A percentile compares a stretch with the other conserved stretches of the same genome.
Evolutionary conservation across 1,139 yeast species (phyloP).

Genomic region (Nakaseomyces uthaithaninus): DNA sequence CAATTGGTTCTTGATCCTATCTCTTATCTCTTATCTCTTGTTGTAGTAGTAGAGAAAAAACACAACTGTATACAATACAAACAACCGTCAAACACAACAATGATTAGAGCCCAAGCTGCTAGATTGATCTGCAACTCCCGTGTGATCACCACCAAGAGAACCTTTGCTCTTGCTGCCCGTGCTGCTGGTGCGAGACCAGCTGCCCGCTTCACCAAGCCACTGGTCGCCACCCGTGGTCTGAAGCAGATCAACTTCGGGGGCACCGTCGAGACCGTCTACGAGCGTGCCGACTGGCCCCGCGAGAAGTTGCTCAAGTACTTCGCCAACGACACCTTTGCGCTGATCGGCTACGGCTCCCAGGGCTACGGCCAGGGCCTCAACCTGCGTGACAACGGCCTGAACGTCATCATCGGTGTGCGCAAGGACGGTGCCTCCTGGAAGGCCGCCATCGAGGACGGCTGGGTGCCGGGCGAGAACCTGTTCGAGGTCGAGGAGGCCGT

Average conservation of each 20-base stretch:
- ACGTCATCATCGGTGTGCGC: conserved; percentile 97
- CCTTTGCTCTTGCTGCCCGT: conserved; percentile 41
- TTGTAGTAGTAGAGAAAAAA: too few relatives aligned
- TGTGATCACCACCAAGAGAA: conserved; percentile 50
- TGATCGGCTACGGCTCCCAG: conserved; percentile 99
- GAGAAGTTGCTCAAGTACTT: conserved; percentile 93
- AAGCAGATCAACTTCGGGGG: conserved; percentile 97
- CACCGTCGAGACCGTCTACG: conserved; percentile 89
- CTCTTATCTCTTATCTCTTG: too few relatives aligned
- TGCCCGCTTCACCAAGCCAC: conserved; percentile 26
- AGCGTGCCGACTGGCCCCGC: conserved; percentile 99
- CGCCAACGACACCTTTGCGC: conserved; percentile 94
- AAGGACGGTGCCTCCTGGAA: conserved; percentile 99
- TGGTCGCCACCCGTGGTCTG: conserved; percentile 63
- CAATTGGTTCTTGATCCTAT: too few relatives aligned
- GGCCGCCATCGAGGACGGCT: conserved; percentile 98
- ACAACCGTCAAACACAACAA: too few relatives aligned
- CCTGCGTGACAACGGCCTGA: conserved; percentile 97
- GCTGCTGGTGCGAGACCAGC: conserved; percentile 43
- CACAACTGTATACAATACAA: too few relatives aligned
- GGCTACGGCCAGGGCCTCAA: conserved; percentile 99
- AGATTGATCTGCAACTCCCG: conserved; percentile 34
- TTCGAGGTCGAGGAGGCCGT: conserved; percentile 93
- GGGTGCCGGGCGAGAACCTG: conserved; percentile 99
- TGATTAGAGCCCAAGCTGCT: conserved; percentile 32